Conservation (phyloP, 768 basidiomycete genomes). For the Panellus pusillus region DNA sequence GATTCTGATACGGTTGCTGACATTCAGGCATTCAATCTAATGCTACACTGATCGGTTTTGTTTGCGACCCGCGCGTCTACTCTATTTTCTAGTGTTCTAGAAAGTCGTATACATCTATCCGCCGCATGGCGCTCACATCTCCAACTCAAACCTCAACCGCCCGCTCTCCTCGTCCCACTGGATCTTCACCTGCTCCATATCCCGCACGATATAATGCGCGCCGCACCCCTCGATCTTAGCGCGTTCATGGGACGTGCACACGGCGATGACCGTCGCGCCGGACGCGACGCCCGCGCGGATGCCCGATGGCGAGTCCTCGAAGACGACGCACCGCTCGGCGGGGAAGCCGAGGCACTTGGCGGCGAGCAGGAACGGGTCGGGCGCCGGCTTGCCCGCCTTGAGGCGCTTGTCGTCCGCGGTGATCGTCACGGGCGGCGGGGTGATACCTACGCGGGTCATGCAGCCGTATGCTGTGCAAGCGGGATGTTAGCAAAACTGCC, state of each 20-base stretch:
- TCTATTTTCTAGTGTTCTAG: no score
- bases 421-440: constrained; percentile 66
- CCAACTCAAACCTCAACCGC: no score
- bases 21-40: no score
- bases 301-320: constrained; percentile 74
- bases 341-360: constrained; percentile 50
- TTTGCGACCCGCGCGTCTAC: no score
- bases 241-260: constrained; percentile 63
- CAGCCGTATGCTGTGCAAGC: constrained; percentile 52
- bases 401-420: constrained; percentile 71
- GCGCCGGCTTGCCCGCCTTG: constrained; percentile 54
- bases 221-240: constrained; percentile 44
- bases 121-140: no score
- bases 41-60: no score
- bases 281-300: constrained; percentile 64
- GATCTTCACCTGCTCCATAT: no score
- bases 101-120: no score
- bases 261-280: constrained; percentile 64
- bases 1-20: no score
- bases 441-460: constrained; percentile 69
- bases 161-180: no score
- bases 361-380: constrained; percentile 57
- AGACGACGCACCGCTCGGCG: constrained; percentile 58
- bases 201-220: constrained; percentile 39
- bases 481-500: no score